Conservation (phyloP, 2,329 filamentous ascomycete species). For the Trichoderma oligosporum region DNA sequence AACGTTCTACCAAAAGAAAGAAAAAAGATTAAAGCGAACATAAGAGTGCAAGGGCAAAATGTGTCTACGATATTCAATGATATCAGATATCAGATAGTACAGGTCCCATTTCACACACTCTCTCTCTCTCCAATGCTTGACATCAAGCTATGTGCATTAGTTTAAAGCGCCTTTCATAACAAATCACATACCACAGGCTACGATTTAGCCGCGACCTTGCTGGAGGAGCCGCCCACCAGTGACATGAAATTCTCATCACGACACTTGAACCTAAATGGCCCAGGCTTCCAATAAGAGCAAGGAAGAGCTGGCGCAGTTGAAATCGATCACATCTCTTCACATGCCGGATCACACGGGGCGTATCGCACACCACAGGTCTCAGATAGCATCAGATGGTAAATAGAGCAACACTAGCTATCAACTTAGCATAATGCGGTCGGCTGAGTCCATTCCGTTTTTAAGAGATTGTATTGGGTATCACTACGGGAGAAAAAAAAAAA, state of each 20-base stretch:
- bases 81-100: not conserved
- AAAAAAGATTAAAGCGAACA: no score
- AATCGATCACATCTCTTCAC: constrained; percentile 7
- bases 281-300: not conserved
- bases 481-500: not conserved
- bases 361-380: not conserved
- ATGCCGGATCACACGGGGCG: constrained; percentile 7
- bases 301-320: not conserved
- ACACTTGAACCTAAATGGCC: not conserved
- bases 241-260: constrained; percentile 11
- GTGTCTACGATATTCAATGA: not conserved
- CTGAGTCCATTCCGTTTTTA: not conserved
- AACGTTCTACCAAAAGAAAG: no score
- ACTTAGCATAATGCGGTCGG: not conserved
- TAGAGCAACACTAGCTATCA: not conserved
- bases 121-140: not conserved
- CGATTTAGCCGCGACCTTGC: not conserved
- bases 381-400: not conserved
- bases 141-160: not conserved
- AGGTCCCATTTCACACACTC: not conserved
- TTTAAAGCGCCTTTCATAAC: not conserved
- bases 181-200: not conserved
- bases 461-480: not conserved
- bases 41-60: no score
- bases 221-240: not conserved